These are phyloP conservation scores for Volvox reticuliferus DNA, from an alignment of 139 green algal genomes.

Conservation along the genomic window DNA sequence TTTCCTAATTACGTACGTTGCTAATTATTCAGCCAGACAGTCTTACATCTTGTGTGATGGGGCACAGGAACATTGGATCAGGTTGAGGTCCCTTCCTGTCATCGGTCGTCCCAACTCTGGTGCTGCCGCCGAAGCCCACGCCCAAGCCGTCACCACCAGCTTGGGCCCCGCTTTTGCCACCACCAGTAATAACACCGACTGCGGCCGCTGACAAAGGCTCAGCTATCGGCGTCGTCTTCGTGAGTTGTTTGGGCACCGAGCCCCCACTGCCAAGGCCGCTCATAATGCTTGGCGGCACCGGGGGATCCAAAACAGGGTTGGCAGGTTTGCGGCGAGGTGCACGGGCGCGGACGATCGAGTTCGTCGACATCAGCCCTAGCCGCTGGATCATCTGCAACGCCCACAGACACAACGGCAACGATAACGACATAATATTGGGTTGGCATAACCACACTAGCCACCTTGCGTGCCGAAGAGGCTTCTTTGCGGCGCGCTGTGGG, in stretches of 20 bases:
- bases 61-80: slow-evolving; percentile 57
- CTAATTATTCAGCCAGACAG: too few relatives aligned
- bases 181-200: background rate
- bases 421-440: background rate
- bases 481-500: too few relatives aligned
- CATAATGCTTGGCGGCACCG: slow-evolving; percentile 3
- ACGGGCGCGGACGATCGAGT: background rate
- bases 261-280: background rate
- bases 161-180: too few relatives aligned
- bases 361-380: background rate
- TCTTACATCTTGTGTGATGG: slow-evolving; percentile 63
- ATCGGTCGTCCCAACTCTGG: background rate
- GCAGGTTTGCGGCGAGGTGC: background rate
- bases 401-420: too few relatives aligned
- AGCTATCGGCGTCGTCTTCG: background rate
- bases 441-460: background rate
- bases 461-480: too few relatives aligned
- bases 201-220: background rate
- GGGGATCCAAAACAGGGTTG: slow-evolving; percentile 16
- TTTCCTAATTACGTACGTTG: too few relatives aligned
- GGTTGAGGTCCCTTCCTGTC: background rate
- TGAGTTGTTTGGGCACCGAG: background rate
- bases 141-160: too few relatives aligned
- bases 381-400: slow-evolving; percentile 43
- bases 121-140: background rate